Conservation (phyloP, 192 early-diverging fungal species). For the Gryganskiella cystojenkinii region DNA sequence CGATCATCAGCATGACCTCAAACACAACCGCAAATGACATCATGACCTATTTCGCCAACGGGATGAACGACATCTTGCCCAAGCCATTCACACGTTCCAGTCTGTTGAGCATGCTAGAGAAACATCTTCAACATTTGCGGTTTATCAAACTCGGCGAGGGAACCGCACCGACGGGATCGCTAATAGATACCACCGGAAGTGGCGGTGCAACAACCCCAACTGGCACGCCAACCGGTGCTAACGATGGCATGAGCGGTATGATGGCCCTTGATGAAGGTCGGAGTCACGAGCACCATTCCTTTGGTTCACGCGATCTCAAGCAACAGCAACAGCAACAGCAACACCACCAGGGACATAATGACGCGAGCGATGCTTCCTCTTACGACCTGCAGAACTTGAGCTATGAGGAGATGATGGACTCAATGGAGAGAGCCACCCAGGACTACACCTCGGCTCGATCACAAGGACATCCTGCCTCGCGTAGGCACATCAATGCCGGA, state of each 20-base stretch:
- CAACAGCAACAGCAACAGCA: constrained; percentile 3
- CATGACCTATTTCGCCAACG: constrained; percentile 69
- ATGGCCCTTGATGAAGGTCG: too few species aligned
- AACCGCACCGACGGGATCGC: background rate
- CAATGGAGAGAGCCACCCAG: constrained; percentile 17
- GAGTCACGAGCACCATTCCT: too few species aligned
- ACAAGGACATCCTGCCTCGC: constrained; percentile 24
- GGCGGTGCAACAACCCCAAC: background rate
- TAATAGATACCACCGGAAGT: background rate
- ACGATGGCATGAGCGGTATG: background rate
- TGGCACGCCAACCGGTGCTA: background rate
- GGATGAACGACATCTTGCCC: constrained; percentile 77
- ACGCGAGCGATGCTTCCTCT: background rate
- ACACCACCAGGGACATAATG: background rate
- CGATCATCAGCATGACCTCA: constrained; percentile 80
- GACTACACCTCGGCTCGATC: constrained; percentile 35
- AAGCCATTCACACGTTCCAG: constrained; percentile 70
- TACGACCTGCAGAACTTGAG: constrained; percentile 21
- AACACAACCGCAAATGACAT: constrained; percentile 70
- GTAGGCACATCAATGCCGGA: constrained; percentile 9
- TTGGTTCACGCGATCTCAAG: constrained; percentile 19
- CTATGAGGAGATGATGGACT: constrained; percentile 43
- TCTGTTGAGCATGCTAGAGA: constrained; percentile 62
- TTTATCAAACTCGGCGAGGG: constrained; percentile 28
- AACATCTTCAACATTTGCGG: constrained; percentile 61